Conservation (phyloP, 164 flowering plant species). For the Cinnamomum chago region DNA sequence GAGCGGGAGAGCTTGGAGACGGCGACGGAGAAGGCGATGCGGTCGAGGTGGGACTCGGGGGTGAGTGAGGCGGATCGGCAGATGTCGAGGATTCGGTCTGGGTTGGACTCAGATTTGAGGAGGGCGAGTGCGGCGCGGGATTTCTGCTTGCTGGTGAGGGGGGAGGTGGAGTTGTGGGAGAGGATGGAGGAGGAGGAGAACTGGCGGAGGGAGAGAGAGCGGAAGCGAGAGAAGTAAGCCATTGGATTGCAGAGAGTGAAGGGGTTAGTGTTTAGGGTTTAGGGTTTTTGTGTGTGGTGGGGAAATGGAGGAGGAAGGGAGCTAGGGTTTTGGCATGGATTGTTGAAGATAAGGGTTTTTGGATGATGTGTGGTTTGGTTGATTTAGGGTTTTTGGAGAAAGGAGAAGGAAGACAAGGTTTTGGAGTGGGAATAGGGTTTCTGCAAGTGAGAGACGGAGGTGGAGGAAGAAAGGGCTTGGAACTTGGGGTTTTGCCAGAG, state of each 20-base stretch:
- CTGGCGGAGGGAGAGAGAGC: background rate
- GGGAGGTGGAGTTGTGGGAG: background rate
- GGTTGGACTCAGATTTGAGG: slow-evolving; percentile 60
- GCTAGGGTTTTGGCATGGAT: too few relatives aligned
- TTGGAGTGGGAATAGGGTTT: background rate
- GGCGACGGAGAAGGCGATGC: slow-evolving; percentile 62
- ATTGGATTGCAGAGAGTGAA: background rate
- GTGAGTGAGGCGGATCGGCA: slow-evolving; percentile 75
- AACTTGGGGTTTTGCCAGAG: background rate
- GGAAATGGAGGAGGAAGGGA: too few relatives aligned
- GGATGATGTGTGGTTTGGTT: background rate
- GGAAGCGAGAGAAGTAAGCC: slow-evolving; percentile 5
- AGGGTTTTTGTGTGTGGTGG: too few relatives aligned
- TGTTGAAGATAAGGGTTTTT: too few relatives aligned
- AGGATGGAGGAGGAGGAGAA: background rate
- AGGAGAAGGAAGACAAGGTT: background rate
- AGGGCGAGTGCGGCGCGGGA: slow-evolving; percentile 60
- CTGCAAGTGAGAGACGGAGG: background rate
- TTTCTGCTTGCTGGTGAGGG: slow-evolving; percentile 52
- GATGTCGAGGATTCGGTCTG: slow-evolving; percentile 60
- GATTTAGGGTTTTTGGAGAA: background rate
- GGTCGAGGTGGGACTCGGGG: slow-evolving; percentile 64
- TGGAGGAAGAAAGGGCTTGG: background rate
- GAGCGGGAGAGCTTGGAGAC: slow-evolving; percentile 43
- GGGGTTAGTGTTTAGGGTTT: too few relatives aligned